Base-by-base conservation (phyloP, 352 stramenopile species). In the Phytophthora lateralis region DNA sequence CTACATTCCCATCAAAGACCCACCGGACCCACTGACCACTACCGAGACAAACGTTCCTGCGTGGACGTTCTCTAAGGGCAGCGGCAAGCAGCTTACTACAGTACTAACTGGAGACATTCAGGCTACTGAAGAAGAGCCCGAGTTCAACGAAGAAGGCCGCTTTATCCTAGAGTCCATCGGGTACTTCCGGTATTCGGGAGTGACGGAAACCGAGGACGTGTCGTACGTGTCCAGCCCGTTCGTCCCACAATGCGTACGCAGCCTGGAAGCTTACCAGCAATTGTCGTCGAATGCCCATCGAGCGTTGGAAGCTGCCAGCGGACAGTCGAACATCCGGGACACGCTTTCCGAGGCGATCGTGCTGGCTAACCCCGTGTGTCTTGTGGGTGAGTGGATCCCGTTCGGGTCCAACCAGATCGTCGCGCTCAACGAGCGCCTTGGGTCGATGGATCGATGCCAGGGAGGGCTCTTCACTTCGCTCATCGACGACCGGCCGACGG, bases 321-420 rank as follows among this genome's bases (percentile, higher is more conserved):
- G 89, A 35, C 76, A 89, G 24, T 88, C 87, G 37, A 97, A 95
- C 42, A 96, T 97, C 42, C 75, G 87, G 7, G 93, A 98, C 66
- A 91, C 96, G 27, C 85, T 98, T 18, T 89, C 91, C 27, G 88
- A 97, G 68, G 91, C 97, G 4, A 98, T 99, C 49, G 96, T 94
- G 12, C 75, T 98, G 4, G 92, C 97, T 38, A 97, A 93, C 39
- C 90, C 98, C 5, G 97, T 92, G 6, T 93, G 98, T 43, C 94
- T 99, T 55, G 90, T 98, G 18, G 91, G 91, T 14, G 96, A 99
- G 66, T 98, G 97, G 75, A 98, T 99, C 30, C 96, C 96, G n/a
- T 98, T 98, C 67, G 95, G 96, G 6, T 90, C 93, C 3, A 98
- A 99, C 71, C 89, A 98, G 69, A 96, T 99, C 45, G 90, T 98